Evolutionary conservation across 306 rosid species (phyloP), one percentile per base, ranked within the genome.

Genomic region (Lathyrus sativus): DNA sequence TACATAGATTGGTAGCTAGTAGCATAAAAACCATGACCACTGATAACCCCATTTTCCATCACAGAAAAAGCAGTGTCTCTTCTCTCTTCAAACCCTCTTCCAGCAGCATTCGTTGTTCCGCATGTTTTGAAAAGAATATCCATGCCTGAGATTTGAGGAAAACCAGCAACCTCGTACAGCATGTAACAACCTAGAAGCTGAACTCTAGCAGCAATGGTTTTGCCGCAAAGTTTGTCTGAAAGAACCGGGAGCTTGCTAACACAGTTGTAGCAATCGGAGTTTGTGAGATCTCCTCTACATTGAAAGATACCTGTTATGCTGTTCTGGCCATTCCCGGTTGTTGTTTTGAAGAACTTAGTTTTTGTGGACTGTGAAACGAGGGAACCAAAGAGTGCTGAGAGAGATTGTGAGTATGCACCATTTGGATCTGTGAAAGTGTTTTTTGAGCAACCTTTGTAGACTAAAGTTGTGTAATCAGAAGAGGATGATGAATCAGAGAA

Each of bases 361-460:
- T 87, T 95, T 11, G 96, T 77, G 37, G 99, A 81, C 18, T 95
- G 97, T 55, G 87, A 77, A 43, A 87, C 88, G 29, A 95, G 73
- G 11, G 95, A 81, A 4, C 90, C 86, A 62, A 88, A 87, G 1
- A 95, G 91, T 7, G 96, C 60, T 10, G 99, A 88, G 28, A 95
- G 95, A 4, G 95, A 41, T 58, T 95, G 99, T 1, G 95, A 84
- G 88, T 90, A 93, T 0, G 79, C 83, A 42, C 99, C 99, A 45
- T 79, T 73, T 81, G 96, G 99, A 86, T 95, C 97, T 76, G 96
- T 64, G 60, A 90, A 85, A 0, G 89, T 46, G 31, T 90, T 88
- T 72, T 90, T 90, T 5, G 99, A 87, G 59, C 99, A 95, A 9
- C 99, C 99, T 65, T 88, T 95, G 85, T 88, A 93, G 57, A 93